Evolutionary conservation across 257 asterid genomes (phyloP), one percentile per base, ranked within the genome.

Genomic region (Anisodus acutangulus): DNA sequence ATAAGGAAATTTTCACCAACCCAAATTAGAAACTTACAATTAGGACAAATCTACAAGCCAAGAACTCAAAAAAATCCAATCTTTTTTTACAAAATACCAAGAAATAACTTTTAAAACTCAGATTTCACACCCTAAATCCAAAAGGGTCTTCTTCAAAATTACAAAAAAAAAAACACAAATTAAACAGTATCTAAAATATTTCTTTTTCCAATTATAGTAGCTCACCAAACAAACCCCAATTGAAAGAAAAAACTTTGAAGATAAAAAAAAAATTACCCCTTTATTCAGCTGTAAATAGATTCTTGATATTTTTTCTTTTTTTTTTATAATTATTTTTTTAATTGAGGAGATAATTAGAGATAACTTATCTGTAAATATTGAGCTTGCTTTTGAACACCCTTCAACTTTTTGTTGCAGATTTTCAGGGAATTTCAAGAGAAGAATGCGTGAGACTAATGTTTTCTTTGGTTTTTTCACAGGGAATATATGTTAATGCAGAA

Each of bases 331-430:
- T 31, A 31, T 31, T 31, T 31, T 31, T 31, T 31, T 31, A 31
- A 85, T 85, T 81, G 63, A 86, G 84, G 80, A 86, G 9, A 49
- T 71, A 70, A 78, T 63, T 58, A 68, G 68, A 82, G 31, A 87
- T 69, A 86, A 88, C 92, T 90, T 89, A 88, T 85, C 89, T 70
- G 86, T 76, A 86, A 88, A 88, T 81, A 76, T 35, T 84, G 86
- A 83, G 86, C 90, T 90, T 88, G 63, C 19, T 89, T 85, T 82
- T 85, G 88, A 86, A 60, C 85, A 91, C 91, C 90, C 93, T 87
- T 88, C 83, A 91, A 85, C 87, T 72, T 2, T 15, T 47, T 60
- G 60, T 88, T 86, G 85, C 84, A 81, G 78, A 22, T 89, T 86
- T 88, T 82, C 35, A 31, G 35, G 35, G 35, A 31, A 31, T 31